phyloP scores from a whole-genome alignment of 208 protist genomes.

The Crithidia expoeki region DNA sequence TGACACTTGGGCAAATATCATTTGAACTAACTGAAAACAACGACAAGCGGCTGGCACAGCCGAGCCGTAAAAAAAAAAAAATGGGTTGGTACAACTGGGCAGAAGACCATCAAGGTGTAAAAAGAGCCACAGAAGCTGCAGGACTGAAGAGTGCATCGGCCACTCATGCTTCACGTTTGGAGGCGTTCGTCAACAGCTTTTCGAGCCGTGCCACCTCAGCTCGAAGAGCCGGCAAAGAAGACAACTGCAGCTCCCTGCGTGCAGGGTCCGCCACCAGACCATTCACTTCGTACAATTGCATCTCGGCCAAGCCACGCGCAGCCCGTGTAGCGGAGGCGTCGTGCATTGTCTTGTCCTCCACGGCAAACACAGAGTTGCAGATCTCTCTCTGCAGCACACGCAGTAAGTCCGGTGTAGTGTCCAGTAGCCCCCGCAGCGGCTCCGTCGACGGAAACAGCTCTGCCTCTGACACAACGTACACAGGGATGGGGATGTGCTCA shows the following conservation, averaged over 20 bases:
- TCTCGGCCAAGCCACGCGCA: slow-evolving; percentile 41
- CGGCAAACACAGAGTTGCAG: slow-evolving; percentile 31
- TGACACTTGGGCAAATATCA: too few species aligned
- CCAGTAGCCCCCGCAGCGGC: slow-evolving; percentile 14
- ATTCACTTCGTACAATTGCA: slow-evolving; percentile 49
- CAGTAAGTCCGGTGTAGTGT: slow-evolving; percentile 24
- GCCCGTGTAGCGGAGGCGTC: slow-evolving; percentile 39
- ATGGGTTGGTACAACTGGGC: background rate
- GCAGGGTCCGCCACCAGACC: slow-evolving; percentile 49
- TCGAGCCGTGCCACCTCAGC: slow-evolving; percentile 58
- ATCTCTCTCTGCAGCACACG: slow-evolving; percentile 40
- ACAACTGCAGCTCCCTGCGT: slow-evolving; percentile 31
- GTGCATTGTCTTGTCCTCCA: slow-evolving; percentile 26
- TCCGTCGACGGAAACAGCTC: slow-evolving; percentile 13
- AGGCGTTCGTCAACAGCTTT: slow-evolving; percentile 16
- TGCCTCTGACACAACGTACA: slow-evolving; percentile 43
- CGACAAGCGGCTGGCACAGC: background rate
- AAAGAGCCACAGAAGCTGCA: background rate
- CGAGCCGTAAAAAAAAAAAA: background rate
- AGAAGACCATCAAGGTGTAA: background rate
- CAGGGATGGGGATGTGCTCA: slow-evolving; percentile 49
- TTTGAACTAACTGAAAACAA: too few species aligned
- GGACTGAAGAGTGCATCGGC: too few species aligned
- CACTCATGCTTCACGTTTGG: background rate
- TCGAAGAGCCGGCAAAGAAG: slow-evolving; percentile 39